Conservation (phyloP, 2,329 filamentous ascomycete genomes). For the Penicillium fuscoglaucum region DNA sequence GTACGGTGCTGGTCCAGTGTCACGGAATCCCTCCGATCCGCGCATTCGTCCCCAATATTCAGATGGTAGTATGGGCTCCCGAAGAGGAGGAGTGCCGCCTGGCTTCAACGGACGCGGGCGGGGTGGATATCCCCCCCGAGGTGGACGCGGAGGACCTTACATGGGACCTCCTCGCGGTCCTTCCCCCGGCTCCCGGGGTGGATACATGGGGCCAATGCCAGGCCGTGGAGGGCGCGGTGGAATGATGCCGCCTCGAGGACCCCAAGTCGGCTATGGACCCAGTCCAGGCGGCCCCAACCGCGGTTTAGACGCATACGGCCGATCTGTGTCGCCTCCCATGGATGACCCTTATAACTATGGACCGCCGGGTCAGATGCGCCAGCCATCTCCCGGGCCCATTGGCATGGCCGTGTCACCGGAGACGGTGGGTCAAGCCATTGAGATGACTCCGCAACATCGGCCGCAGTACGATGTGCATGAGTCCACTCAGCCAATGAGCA, state of each 20-base stretch:
- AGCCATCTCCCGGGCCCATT: slow-evolving; percentile 36
- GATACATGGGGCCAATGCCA: slow-evolving; percentile 37
- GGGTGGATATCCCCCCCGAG: slow-evolving; percentile 53
- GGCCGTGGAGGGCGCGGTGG: slow-evolving; percentile 41
- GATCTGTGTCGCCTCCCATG: slow-evolving; percentile 27
- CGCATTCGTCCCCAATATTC: slow-evolving; percentile 50
- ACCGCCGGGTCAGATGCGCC: slow-evolving; percentile 21
- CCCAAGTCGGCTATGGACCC: slow-evolving; percentile 47
- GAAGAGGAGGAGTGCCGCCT: slow-evolving; percentile 40
- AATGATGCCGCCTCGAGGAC: slow-evolving; percentile 44
- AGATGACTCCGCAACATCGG: slow-evolving; percentile 74
- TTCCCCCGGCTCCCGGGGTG: slow-evolving; percentile 47
- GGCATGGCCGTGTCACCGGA: slow-evolving; percentile 41
- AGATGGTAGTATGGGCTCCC: slow-evolving; percentile 48
- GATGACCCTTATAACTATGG: slow-evolving; percentile 30
- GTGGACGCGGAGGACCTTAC: slow-evolving; percentile 46
- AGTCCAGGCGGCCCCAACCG: slow-evolving; percentile 39
- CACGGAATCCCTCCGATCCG: slow-evolving; percentile 47
- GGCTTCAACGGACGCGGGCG: slow-evolving; percentile 57
- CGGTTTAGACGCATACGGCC: slow-evolving; percentile 39
- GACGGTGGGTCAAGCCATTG: slow-evolving; percentile 65
- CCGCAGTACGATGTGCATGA: slow-evolving; percentile 33
- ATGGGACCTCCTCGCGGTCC: slow-evolving; percentile 35
- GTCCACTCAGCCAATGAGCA: slow-evolving; percentile 37
- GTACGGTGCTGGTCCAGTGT: slow-evolving; percentile 31